Conservation (phyloP, 2,329 filamentous ascomycete genomes). For the Zymoseptoria ardabiliae region DNA sequence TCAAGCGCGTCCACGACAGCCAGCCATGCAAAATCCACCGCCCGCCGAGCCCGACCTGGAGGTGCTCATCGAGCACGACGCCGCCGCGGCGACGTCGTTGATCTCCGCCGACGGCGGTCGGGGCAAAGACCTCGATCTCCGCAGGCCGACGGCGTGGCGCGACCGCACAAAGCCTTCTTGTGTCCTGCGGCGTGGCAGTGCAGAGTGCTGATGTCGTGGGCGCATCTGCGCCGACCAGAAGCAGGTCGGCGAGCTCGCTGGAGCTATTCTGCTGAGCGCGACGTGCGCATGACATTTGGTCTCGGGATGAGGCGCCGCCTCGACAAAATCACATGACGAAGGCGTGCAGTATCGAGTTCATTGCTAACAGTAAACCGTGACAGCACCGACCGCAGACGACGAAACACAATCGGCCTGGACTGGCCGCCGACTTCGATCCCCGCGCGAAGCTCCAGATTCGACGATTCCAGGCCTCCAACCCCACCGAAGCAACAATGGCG, state of each 20-base stretch:
- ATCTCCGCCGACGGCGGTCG: background rate
- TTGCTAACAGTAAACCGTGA: background rate
- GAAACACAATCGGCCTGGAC: background rate
- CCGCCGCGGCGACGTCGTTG: background rate
- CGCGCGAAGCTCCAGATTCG: background rate
- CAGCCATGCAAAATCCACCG: background rate
- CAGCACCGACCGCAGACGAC: background rate
- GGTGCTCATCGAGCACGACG: background rate
- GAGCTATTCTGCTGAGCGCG: background rate
- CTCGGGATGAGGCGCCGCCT: background rate
- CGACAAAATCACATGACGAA: background rate
- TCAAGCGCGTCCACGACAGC: background rate
- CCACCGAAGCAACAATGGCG: slow-evolving; percentile 17
- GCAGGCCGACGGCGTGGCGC: background rate
- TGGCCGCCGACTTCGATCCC: background rate
- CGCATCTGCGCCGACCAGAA: background rate
- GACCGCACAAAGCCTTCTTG: background rate
- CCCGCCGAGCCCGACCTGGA: background rate
- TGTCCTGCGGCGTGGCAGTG: background rate
- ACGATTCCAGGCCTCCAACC: background rate
- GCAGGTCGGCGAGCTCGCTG: background rate
- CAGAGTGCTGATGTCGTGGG: background rate
- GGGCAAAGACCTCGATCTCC: background rate
- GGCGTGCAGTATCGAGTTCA: background rate
- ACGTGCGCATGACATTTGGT: background rate